phyloP scores from a whole-genome alignment of 2,329 filamentous ascomycete species.

The Fusarium burgessii region DNA sequence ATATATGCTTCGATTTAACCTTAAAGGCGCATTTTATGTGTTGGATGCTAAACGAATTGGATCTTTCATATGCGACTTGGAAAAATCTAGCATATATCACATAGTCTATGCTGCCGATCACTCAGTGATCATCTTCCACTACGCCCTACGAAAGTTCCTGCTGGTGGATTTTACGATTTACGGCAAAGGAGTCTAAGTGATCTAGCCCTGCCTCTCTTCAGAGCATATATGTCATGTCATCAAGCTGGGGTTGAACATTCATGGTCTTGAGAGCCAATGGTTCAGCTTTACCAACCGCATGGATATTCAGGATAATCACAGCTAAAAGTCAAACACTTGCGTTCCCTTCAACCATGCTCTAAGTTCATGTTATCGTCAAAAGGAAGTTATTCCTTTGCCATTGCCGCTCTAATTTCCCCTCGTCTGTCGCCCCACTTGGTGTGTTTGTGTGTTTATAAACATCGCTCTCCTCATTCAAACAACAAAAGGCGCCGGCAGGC shows the following conservation, averaged over 20 bases:
- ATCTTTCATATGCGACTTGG: too few relatives aligned
- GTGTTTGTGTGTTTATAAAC: constrained; percentile 23
- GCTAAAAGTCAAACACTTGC: constrained; percentile 10
- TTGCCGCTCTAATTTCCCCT: constrained; percentile 37
- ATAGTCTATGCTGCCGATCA: background rate
- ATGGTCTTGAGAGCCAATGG: constrained; percentile 8
- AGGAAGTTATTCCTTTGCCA: constrained; percentile 29
- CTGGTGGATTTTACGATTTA: background rate
- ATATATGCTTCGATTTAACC: too few relatives aligned
- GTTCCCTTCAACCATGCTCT: constrained; percentile 27
- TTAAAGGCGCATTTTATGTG: too few relatives aligned
- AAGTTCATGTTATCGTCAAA: constrained; percentile 43
- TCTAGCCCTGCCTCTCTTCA: background rate
- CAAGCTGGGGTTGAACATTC: background rate
- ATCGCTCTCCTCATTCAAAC: constrained; percentile 14
- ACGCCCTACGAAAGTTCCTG: background rate
- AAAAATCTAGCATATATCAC: too few relatives aligned
- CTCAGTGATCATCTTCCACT: background rate
- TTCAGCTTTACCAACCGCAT: background rate
- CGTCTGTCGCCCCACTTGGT: constrained; percentile 31
- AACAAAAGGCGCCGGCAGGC: constrained; percentile 6
- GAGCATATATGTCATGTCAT: constrained; percentile 1
- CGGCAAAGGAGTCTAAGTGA: background rate
- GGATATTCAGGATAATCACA: constrained; percentile 11
- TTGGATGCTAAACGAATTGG: too few relatives aligned